Base-by-base conservation (phyloP, 2,329 filamentous ascomycete genomes). In the Penicillium expansum region DNA sequence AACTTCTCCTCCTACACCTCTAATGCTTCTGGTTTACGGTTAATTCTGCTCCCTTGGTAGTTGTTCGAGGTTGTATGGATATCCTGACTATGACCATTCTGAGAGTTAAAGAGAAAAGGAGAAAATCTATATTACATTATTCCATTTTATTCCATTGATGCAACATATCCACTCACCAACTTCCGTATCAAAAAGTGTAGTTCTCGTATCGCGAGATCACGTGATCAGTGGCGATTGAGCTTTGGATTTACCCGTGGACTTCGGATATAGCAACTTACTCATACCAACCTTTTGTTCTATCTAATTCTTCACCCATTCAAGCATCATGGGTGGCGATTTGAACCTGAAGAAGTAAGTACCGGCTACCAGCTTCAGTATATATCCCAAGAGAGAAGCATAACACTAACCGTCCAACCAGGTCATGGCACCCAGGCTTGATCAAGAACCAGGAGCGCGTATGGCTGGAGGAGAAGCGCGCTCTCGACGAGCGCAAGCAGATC, bases 401-500 rank as follows among this genome's bases (percentile, higher is more conserved):
- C 27, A 53, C 56, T 58, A 55, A 67, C 55, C 47, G 66, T 43
- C 69, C 29, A 20, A 70, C 55, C 18, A 87, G 86, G 73, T 84
- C 90, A 81, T 99, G 93, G 86, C 93, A 99, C 77, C 93, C 94
- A 59, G 86, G 87, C 67, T 83, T 97, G 64, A 86, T 92, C 77
- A 90, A 88, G 79, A 99, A 99, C 76, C 94, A 96, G 80, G 86
- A 86, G 74, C 86, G 85, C 73, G 92, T 97, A 65, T 96, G 90
- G 86, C 86, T 93, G 60, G 90, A 95, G 74, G 92, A 97, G 72
- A 88, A 94, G 74, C 90, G 91, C 64, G 94, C 93, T 4, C 85
- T 99, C 13, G 91, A 94, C 52, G 94, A 99, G 81, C 89, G 94
- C 76, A 97, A 97, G 74, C 88, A 89, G 65, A 95, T 92, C 60